Conservation (phyloP, 345 rosid species). For the Melaleuca alternifolia region DNA sequence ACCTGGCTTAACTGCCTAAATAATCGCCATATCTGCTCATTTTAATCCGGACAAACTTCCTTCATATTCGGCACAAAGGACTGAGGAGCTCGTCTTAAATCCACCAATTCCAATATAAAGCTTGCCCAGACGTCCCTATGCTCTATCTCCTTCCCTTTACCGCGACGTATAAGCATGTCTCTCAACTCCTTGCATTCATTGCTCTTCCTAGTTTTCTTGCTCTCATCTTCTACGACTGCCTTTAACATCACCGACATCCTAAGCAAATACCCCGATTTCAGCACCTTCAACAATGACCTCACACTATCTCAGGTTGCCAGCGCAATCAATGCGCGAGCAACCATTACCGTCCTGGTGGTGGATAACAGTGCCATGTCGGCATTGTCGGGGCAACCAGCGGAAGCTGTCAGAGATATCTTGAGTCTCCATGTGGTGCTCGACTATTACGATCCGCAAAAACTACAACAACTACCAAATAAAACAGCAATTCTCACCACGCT, state of each 20-base stretch:
- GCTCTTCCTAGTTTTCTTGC: background rate
- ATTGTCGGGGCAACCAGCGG: background rate
- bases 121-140: background rate
- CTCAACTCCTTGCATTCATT: background rate
- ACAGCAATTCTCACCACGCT: slow-evolving; percentile 15
- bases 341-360: slow-evolving; percentile 27
- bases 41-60: background rate
- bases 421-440: slow-evolving; percentile 27
- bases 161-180: background rate
- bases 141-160: background rate
- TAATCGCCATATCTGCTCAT: background rate
- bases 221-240: slow-evolving; percentile 1
- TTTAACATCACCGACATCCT: slow-evolving; percentile 26
- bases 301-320: slow-evolving; percentile 12
- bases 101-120: background rate
- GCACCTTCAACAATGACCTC: slow-evolving; percentile 13
- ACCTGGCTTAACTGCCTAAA: background rate
- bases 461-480: slow-evolving; percentile 1
- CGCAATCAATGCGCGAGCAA: slow-evolving; percentile 10
- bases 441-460: slow-evolving; percentile 9
- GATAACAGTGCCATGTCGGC: slow-evolving; percentile 6
- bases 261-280: slow-evolving; percentile 11
- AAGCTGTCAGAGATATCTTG: background rate
- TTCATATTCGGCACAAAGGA: background rate
- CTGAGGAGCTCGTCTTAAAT: background rate